Evolutionary conservation across 164 flowering plant genomes (phyloP).

Genomic region (Dillenia suffruticosa): DNA sequence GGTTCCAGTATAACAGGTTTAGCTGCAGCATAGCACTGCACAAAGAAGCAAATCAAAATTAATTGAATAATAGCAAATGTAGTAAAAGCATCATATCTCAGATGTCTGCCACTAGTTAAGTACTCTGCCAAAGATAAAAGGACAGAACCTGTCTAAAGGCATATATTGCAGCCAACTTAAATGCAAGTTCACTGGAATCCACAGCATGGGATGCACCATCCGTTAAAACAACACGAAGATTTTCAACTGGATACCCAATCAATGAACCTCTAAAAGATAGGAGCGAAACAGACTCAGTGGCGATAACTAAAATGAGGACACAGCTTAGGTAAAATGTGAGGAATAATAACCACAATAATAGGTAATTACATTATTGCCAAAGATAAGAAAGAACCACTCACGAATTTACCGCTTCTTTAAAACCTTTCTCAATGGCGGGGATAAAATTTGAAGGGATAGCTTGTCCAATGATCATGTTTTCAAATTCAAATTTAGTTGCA

Average conservation of each 20-base stretch:
- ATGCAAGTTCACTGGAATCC: conserved; percentile 99
- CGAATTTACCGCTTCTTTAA: conserved; percentile 97
- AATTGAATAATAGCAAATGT: not conserved
- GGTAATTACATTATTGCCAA: not conserved
- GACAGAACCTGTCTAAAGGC: conserved; percentile 89
- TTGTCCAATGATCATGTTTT: conserved; percentile 90
- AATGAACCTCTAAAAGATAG: conserved; percentile 71
- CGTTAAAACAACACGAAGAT: conserved; percentile 69
- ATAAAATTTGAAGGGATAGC: conserved; percentile 86
- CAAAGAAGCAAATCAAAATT: conserved; percentile 7
- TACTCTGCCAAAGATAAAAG: not conserved
- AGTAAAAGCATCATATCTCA: no score
- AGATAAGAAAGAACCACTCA: conserved; percentile 30
- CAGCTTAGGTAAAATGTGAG: not conserved
- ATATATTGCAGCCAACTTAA: conserved; percentile 90
- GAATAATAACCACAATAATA: no score
- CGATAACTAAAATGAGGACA: not conserved
- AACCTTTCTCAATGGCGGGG: conserved; percentile 98
- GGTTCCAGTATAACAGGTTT: conserved; percentile 96
- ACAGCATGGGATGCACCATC: conserved; percentile 99
- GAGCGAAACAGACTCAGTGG: not conserved
- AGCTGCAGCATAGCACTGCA: conserved; percentile 83
- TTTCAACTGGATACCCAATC: conserved; percentile 96
- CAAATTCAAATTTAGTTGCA: conserved; percentile 87
- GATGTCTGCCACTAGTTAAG: not conserved